Evolutionary conservation across 2,329 filamentous ascomycete genomes (phyloP).

Genomic region (Metarhizium robertsii): DNA sequence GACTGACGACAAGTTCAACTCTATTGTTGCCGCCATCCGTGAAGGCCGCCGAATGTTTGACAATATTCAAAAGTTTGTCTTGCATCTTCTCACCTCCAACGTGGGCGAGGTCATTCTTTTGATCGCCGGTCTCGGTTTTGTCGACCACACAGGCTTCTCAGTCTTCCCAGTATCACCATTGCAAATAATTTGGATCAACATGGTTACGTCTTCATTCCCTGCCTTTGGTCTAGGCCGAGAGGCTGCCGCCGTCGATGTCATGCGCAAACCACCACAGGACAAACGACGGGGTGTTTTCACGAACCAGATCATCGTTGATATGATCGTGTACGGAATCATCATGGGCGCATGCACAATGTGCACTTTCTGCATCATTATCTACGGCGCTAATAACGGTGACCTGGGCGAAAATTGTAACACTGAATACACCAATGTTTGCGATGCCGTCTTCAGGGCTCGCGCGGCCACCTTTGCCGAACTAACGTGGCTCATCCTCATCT

Average conservation of each 20-base stretch:
- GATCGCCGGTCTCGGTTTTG: constrained; percentile 73
- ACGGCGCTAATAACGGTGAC: constrained; percentile 43
- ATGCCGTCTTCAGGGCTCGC: constrained; percentile 57
- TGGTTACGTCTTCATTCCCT: constrained; percentile 80
- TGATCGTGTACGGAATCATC: constrained; percentile 68
- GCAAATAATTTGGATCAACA: constrained; percentile 90
- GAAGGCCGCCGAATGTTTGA: constrained; percentile 80
- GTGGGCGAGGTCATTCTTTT: constrained; percentile 76
- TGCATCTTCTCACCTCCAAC: constrained; percentile 72
- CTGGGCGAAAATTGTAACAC: constrained; percentile 58
- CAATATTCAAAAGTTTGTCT: constrained; percentile 81
- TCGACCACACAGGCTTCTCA: constrained; percentile 60
- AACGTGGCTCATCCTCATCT: constrained; percentile 64
- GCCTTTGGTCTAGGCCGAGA: constrained; percentile 85
- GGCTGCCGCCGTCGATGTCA: constrained; percentile 63
- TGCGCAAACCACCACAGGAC: constrained; percentile 70
- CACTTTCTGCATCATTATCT: constrained; percentile 57
- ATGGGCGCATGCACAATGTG: constrained; percentile 61
- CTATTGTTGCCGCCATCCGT: constrained; percentile 72
- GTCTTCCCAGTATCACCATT: constrained; percentile 82
- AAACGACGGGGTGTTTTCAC: constrained; percentile 63
- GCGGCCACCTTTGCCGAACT: constrained; percentile 65
- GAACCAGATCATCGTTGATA: constrained; percentile 67
- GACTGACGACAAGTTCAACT: constrained; percentile 82
- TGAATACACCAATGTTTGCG: constrained; percentile 43